phyloP scores from a whole-genome alignment of 805 yeast species.

The Candida nemodendra region DNA sequence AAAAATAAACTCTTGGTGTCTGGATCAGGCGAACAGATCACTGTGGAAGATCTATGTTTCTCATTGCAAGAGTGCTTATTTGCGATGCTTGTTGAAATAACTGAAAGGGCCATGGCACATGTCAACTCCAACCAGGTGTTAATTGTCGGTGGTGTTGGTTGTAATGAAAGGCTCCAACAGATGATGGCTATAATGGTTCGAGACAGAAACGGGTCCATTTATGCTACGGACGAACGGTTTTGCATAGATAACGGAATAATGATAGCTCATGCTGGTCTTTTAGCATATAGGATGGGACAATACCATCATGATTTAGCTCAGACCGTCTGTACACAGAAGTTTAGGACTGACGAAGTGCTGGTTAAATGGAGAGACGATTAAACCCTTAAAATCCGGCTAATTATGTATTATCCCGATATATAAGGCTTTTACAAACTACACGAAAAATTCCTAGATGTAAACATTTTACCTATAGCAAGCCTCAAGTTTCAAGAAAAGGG shows the following conservation, averaged over 20 bases:
- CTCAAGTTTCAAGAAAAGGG: too few species aligned
- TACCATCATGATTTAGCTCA: conserved; percentile 50
- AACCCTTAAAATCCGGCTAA: too few species aligned
- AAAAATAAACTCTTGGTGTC: conserved; percentile 40
- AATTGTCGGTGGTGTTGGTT: conserved; percentile 98
- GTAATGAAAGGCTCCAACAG: conserved; percentile 84
- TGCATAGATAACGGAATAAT: conserved; percentile 98
- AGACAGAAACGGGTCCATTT: conserved; percentile 85
- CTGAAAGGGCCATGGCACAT: conserved; percentile 98
- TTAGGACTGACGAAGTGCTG: conserved; percentile 90
- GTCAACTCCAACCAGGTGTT: conserved; percentile 85
- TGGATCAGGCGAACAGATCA: conserved; percentile 51
- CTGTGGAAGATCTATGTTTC: conserved; percentile 86
- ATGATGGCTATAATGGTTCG: conserved; percentile 96
- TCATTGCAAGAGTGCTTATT: conserved; percentile 90
- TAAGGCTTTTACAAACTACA: too few species aligned
- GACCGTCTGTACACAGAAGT: conserved; percentile 89
- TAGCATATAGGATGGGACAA: conserved; percentile 82
- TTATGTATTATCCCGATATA: too few species aligned
- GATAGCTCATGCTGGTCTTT: conserved; percentile 97
- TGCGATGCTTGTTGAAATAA: conserved; percentile 96
- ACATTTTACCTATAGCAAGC: too few species aligned
- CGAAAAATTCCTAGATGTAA: too few species aligned
- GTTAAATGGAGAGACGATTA: conserved; percentile 82
- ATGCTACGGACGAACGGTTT: conserved; percentile 94